Evolutionary conservation across 345 rosid genomes (phyloP).

Genomic region (Syzygium aromaticum): DNA sequence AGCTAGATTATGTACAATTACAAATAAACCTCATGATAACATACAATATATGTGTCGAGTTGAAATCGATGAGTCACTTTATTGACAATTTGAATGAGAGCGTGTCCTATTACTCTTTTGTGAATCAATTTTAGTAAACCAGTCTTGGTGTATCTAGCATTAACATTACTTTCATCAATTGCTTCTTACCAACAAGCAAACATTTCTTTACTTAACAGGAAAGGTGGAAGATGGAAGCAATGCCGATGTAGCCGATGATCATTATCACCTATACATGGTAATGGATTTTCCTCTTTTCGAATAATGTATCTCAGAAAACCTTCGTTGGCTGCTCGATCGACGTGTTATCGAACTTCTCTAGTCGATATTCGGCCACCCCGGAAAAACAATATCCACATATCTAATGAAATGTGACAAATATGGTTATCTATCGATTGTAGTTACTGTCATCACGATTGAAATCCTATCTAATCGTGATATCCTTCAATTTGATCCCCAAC

Average conservation of each 20-base stretch:
- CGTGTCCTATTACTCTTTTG: neutral
- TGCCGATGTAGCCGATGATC: slow-evolving; percentile 15
- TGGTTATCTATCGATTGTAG: neutral
- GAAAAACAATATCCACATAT: neutral
- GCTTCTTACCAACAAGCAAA: neutral
- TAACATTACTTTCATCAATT: neutral
- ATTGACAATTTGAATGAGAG: neutral
- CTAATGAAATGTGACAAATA: neutral
- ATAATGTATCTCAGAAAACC: neutral
- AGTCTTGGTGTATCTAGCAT: neutral
- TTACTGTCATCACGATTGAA: neutral
- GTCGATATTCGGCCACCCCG: neutral
- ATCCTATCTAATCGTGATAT: neutral
- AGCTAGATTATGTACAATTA: neutral
- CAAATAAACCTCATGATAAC: neutral
- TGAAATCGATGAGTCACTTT: neutral
- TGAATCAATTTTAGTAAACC: neutral
- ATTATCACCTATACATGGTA: slow-evolving; percentile 15
- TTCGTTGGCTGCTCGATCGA: neutral
- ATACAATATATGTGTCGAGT: neutral
- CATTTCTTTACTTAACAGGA: neutral
- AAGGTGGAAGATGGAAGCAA: slow-evolving; percentile 11
- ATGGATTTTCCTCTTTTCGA: neutral
- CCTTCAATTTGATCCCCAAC: neutral
- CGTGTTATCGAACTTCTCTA: neutral